These are phyloP conservation scores for Scheffersomyces parashehatae DNA, from an alignment of 1,139 yeast genomes.

Conservation along the genomic window DNA sequence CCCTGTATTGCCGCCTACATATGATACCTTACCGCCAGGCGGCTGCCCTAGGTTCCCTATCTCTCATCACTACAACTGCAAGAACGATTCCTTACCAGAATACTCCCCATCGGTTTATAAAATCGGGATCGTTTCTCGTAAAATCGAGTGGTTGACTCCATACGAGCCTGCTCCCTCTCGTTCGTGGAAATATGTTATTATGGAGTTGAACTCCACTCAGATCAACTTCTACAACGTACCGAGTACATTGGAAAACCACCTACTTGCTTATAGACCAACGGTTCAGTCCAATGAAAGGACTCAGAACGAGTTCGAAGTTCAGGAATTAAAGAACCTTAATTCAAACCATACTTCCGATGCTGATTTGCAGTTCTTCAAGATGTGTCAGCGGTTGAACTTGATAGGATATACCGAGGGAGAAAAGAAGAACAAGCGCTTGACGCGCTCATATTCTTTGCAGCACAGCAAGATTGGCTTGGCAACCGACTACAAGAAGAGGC, in stretches of 20 bases:
- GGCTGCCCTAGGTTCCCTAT: constrained; percentile 57
- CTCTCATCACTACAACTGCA: constrained; percentile 11
- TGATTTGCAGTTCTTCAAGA: constrained; percentile 41
- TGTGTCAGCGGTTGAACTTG: constrained; percentile 26
- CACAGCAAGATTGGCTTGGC: constrained; percentile 72
- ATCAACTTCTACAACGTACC: constrained; percentile 58
- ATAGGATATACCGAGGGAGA: constrained; percentile 7
- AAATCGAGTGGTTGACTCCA: constrained; percentile 68
- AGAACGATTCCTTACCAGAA: constrained; percentile 43
- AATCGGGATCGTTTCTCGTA: constrained; percentile 52
- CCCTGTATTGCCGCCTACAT: constrained; percentile 54
- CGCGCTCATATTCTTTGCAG: constrained; percentile 63
- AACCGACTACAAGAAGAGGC: constrained; percentile 62
- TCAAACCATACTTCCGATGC: constrained; percentile 31
- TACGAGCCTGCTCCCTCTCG: constrained; percentile 60
- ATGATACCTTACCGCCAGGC: constrained; percentile 45
- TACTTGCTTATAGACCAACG: constrained; percentile 21
- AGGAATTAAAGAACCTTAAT: constrained; percentile 13
- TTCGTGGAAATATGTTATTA: constrained; percentile 61
- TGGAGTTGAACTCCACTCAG: constrained; percentile 77
- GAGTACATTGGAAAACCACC: constrained; percentile 29
- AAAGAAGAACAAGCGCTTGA: constrained; percentile 7
- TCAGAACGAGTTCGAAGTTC: constrained; percentile 15
- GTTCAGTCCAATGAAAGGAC: constrained; percentile 10
- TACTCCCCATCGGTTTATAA: constrained; percentile 60